phyloP scores from a whole-genome alignment of 805 yeast species.

The Candida broadrunensis region DNA sequence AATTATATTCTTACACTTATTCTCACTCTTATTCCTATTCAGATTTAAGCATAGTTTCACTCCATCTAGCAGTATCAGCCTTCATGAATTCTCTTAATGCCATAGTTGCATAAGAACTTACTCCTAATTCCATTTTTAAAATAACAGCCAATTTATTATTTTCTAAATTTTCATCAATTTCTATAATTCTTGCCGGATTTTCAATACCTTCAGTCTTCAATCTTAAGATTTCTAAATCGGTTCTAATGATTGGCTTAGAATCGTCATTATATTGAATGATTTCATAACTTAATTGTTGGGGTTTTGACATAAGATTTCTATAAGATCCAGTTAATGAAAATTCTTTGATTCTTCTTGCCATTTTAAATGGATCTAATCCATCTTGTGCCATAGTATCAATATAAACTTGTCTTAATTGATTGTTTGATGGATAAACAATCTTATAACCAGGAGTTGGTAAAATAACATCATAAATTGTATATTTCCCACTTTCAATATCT shows the following conservation, averaged over 20 bases:
- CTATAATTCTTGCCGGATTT: slow-evolving; percentile 20
- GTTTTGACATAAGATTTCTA: slow-evolving; percentile 67
- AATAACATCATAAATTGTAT: slow-evolving; percentile 77
- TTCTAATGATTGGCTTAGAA: slow-evolving; percentile 68
- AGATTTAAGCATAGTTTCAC: slow-evolving; percentile 8
- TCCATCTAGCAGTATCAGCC: slow-evolving; percentile 55
- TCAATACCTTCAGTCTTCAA: slow-evolving; percentile 21
- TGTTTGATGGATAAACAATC: slow-evolving; percentile 77
- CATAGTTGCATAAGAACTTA: slow-evolving; percentile 96
- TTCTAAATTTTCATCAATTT: slow-evolving; percentile 15
- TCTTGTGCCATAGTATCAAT: slow-evolving; percentile 74
- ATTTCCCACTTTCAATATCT: slow-evolving; percentile 59
- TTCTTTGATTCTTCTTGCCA: slow-evolving; percentile 83
- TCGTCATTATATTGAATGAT: slow-evolving; percentile 59
- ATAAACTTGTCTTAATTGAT: slow-evolving; percentile 57
- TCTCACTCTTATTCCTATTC: too few species aligned
- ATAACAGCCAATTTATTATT: slow-evolving; percentile 60
- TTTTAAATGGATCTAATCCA: slow-evolving; percentile 76
- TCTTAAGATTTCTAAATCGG: slow-evolving; percentile 60
- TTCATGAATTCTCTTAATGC: slow-evolving; percentile 89
- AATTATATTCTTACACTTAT: too few species aligned
- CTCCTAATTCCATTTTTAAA: slow-evolving; percentile 72
- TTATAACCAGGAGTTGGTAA: slow-evolving; percentile 97
- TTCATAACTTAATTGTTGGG: slow-evolving; percentile 59
- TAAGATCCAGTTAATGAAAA: slow-evolving; percentile 92